A percentile compares a stretch with the other conserved stretches of the same genome.
phyloP scores from a whole-genome alignment of 176 grass and related monocot genomes.

The Hyparrhenia diplandra region DNA sequence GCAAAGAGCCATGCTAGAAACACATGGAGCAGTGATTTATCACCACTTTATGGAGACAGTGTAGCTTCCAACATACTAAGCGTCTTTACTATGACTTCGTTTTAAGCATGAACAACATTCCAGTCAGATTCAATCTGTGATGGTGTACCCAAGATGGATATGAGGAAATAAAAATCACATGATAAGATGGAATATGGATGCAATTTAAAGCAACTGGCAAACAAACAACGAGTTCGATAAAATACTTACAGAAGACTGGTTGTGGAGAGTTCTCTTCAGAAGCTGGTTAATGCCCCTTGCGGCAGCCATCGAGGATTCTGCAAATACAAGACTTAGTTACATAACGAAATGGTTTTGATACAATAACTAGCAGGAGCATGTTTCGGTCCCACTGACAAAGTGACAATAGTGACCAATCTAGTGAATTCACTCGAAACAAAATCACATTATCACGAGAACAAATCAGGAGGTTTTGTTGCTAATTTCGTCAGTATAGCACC shows the following conservation, averaged over 20 bases:
- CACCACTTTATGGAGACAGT: background rate
- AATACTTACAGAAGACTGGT: slow-evolving; percentile 66
- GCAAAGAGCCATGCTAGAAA: background rate
- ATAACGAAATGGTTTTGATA: background rate
- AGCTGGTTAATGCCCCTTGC: slow-evolving; percentile 61
- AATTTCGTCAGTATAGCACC: background rate
- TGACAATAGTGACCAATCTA: background rate
- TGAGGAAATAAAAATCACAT: background rate
- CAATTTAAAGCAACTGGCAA: background rate
- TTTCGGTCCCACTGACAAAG: background rate
- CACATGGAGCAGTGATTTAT: background rate
- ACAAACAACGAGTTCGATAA: background rate
- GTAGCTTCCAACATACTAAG: background rate
- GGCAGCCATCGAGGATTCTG: slow-evolving; percentile 59
- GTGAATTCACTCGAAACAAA: background rate
- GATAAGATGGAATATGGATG: background rate
- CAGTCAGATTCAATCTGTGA: background rate
- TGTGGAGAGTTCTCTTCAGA: slow-evolving; percentile 59
- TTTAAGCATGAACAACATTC: background rate
- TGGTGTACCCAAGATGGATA: background rate
- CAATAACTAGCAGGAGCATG: background rate
- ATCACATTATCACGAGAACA: background rate
- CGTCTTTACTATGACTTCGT: background rate
- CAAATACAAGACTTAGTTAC: background rate
- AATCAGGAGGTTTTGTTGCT: background rate